phyloP scores from a whole-genome alignment of 73 alveolate species.

The Paramecium sexaurelia region DNA sequence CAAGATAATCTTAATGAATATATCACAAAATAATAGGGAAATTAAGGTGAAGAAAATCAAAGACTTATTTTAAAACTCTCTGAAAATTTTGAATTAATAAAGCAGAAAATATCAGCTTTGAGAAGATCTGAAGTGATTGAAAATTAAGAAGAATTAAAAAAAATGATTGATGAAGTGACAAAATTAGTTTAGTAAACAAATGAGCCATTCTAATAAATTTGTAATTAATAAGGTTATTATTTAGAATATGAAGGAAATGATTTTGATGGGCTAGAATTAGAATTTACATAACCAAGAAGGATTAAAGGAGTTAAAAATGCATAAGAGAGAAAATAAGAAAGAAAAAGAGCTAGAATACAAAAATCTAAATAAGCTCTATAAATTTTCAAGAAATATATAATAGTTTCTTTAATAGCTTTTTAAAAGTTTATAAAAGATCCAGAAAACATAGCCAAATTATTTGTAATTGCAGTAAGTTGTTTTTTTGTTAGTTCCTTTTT shows the following conservation, averaged over 20 bases:
- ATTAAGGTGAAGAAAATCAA: background rate
- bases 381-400: slow-evolving; percentile 12
- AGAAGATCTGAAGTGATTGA: background rate
- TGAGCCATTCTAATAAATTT: background rate
- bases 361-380: slow-evolving; percentile 35
- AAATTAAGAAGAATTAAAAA: background rate
- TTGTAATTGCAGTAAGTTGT: slow-evolving; percentile 46
- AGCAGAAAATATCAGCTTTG: background rate
- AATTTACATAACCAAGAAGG: slow-evolving; percentile 1
- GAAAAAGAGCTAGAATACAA: slow-evolving; percentile 50
- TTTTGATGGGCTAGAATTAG: slow-evolving; percentile 9
- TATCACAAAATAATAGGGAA: background rate
- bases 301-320: background rate
- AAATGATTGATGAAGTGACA: slow-evolving; percentile 14
- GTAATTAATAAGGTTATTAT: background rate
- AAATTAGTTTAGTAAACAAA: slow-evolving; percentile 6
- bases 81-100: background rate
- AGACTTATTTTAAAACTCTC: background rate
- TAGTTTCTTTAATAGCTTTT: background rate
- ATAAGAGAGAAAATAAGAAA: background rate
- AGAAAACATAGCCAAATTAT: slow-evolving; percentile 49
- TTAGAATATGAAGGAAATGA: background rate
- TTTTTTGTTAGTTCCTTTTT: slow-evolving; percentile 47
- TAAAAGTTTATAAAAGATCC: slow-evolving; percentile 47
- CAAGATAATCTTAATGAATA: background rate